phyloP scores from a whole-genome alignment of 805 yeast species.

The Maudiozyma barnettii region DNA sequence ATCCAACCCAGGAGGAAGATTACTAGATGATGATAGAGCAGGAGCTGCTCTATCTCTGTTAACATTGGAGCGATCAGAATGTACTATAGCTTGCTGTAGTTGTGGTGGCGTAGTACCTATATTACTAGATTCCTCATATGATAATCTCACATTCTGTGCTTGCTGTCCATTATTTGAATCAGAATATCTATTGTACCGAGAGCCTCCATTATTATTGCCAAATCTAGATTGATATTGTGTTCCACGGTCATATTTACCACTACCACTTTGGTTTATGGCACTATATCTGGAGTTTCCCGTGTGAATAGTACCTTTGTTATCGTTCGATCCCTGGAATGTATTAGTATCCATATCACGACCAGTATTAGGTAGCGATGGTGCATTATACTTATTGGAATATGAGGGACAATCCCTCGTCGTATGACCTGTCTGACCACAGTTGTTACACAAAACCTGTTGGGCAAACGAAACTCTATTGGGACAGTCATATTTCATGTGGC shows the following conservation, averaged over 20 bases:
- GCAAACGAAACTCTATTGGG: constrained; percentile 45
- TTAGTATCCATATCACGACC: too few species aligned
- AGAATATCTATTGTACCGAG: neutral
- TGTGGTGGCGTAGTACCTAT: too few species aligned
- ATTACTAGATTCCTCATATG: too few species aligned
- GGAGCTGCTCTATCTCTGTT: neutral
- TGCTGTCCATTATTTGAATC: neutral
- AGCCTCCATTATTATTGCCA: neutral
- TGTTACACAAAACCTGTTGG: constrained; percentile 54
- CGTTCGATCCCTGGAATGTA: neutral
- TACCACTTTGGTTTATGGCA: neutral
- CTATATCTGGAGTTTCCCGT: neutral
- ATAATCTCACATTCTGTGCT: too few species aligned
- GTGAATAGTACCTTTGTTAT: neutral
- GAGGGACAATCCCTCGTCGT: constrained; percentile 72
- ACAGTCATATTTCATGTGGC: constrained; percentile 58
- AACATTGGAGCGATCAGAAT: neutral
- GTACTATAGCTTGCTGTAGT: neutral
- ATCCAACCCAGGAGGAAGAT: neutral
- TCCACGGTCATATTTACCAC: neutral
- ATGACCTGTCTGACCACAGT: constrained; percentile 81
- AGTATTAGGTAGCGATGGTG: constrained; percentile 1
- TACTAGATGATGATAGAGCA: neutral
- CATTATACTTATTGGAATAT: constrained; percentile 3
- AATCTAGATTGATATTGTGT: neutral